Evolutionary conservation across 768 basidiomycete genomes (phyloP).

Genomic region (Ephemerocybe angulata): DNA sequence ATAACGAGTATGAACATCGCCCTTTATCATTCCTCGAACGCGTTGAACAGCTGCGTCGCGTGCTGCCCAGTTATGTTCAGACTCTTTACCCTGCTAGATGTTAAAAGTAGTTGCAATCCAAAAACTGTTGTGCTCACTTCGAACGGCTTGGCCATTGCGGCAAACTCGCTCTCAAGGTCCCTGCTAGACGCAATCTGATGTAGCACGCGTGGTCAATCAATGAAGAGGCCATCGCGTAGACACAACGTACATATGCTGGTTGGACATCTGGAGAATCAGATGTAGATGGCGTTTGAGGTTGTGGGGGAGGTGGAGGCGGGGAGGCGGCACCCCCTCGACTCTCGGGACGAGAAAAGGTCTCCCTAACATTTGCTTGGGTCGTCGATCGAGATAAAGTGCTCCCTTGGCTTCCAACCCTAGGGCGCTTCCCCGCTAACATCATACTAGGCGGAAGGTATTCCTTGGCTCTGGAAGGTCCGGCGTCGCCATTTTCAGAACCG

Average conservation of each 20-base stretch:
- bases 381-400: slow-evolving; percentile 40
- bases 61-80: slow-evolving; percentile 90
- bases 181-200: slow-evolving; percentile 73
- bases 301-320: slow-evolving; percentile 35
- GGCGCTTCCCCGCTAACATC: slow-evolving; percentile 51
- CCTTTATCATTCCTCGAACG: slow-evolving; percentile 87
- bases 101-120: neutral
- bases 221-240: neutral
- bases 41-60: slow-evolving; percentile 75
- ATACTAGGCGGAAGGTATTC: slow-evolving; percentile 78
- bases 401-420: slow-evolving; percentile 36
- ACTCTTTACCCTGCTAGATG: slow-evolving; percentile 78
- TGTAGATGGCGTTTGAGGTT: slow-evolving; percentile 14
- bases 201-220: neutral
- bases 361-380: slow-evolving; percentile 49
- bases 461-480: slow-evolving; percentile 33
- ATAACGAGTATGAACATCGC: slow-evolving; percentile 74
- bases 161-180: slow-evolving; percentile 86
- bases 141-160: slow-evolving; percentile 72
- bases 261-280: slow-evolving; percentile 48
- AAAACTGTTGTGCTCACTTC: slow-evolving; percentile 48
- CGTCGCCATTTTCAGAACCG: slow-evolving; percentile 59
- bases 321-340: slow-evolving; percentile 58
- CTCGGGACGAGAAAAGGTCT: slow-evolving; percentile 45
- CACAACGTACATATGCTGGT: slow-evolving; percentile 62